phyloP scores from a whole-genome alignment of 441 rosid species.

The Erodium texanum region DNA sequence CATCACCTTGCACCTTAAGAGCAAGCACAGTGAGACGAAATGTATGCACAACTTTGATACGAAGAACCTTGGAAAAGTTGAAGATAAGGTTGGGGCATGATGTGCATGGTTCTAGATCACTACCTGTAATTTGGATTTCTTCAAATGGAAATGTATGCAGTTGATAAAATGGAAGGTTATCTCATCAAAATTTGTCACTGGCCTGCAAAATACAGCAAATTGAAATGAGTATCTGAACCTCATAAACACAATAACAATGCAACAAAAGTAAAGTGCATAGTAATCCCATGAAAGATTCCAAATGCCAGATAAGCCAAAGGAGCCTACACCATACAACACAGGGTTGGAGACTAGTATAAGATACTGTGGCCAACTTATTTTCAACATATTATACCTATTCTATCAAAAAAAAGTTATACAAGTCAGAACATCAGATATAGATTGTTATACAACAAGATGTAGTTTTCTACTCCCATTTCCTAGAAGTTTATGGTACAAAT shows the following conservation, averaged over 20 bases:
- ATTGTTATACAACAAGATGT: no score
- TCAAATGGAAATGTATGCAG: slow-evolving; percentile 57
- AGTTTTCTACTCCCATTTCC: no score
- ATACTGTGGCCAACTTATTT: no score
- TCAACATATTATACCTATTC: no score
- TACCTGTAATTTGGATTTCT: slow-evolving; percentile 60
- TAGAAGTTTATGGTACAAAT: no score
- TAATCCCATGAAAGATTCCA: background rate
- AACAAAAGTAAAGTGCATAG: background rate
- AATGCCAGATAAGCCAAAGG: background rate
- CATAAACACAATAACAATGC: no score
- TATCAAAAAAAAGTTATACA: no score
- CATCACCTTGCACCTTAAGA: slow-evolving; percentile 30
- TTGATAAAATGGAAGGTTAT: slow-evolving; percentile 78
- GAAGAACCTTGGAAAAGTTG: background rate
- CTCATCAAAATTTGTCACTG: slow-evolving; percentile 64
- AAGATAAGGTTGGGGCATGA: background rate
- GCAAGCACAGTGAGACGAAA: slow-evolving; percentile 8
- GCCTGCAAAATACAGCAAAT: slow-evolving; percentile 41
- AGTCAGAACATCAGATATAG: no score
- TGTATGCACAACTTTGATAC: background rate
- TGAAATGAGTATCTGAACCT: background rate
- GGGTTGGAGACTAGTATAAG: no score
- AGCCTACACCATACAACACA: no score
- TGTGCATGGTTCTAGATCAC: slow-evolving; percentile 4